phyloP scores from a whole-genome alignment of 768 basidiomycete genomes.

The Boletus rex-veris region DNA sequence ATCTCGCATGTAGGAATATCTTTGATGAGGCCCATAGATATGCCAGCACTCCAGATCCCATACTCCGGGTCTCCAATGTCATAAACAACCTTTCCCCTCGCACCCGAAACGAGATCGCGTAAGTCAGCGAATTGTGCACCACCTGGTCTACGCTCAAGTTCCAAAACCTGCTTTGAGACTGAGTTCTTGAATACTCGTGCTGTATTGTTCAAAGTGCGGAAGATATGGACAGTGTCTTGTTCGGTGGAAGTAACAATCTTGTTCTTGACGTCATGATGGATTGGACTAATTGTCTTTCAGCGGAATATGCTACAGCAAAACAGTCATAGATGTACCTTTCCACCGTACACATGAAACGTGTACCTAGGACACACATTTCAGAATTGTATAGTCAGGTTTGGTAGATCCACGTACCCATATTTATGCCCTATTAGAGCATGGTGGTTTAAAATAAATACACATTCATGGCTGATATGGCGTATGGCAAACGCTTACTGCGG shows the following conservation, averaged over 20 bases:
- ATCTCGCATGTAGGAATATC: constrained; percentile 82
- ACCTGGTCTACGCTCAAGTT: constrained; percentile 72
- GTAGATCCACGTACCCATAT: constrained; percentile 54
- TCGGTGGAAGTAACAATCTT: constrained; percentile 83
- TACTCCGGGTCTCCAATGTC: constrained; percentile 82
- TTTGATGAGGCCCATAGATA: constrained; percentile 67
- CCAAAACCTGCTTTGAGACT: constrained; percentile 80
- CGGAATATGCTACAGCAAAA: background rate
- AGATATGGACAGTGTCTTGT: constrained; percentile 83
- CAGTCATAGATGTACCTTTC: constrained; percentile 53
- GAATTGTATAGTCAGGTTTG: background rate
- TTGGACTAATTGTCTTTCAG: constrained; percentile 49
- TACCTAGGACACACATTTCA: constrained; percentile 36
- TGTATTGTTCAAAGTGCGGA: constrained; percentile 81
- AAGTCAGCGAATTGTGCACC: constrained; percentile 88
- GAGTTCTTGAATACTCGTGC: constrained; percentile 86
- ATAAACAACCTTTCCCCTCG: constrained; percentile 69
- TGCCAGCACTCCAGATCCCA: constrained; percentile 80
- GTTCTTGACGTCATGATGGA: constrained; percentile 88
- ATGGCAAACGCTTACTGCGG: constrained; percentile 49
- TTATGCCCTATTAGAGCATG: constrained; percentile 57
- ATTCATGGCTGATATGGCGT: background rate
- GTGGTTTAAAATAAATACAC: background rate
- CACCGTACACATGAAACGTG: constrained; percentile 89
- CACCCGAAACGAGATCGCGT: constrained; percentile 70